Conservation (phyloP, 1,139 yeast genomes). For the Pichia sp. region DNA sequence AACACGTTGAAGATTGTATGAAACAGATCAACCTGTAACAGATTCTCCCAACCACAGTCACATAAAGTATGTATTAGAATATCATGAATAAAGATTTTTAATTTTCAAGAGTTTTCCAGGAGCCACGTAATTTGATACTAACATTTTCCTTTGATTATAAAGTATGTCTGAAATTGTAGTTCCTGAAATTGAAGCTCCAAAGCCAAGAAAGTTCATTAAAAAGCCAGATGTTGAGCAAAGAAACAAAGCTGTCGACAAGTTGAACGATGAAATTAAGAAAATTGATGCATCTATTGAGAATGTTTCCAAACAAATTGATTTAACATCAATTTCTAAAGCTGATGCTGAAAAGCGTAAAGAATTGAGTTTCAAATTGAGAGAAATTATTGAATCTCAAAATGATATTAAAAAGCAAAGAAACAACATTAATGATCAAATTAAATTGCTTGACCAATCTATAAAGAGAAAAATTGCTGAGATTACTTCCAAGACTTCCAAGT, state of each 20-base stretch:
- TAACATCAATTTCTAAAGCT: constrained; percentile 37
- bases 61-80: neutral
- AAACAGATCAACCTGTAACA: too few species aligned
- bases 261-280: constrained; percentile 63
- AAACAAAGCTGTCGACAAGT: constrained; percentile 52
- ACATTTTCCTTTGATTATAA: neutral
- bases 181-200: constrained; percentile 22
- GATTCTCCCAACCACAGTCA: too few species aligned
- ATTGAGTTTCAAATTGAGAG: constrained; percentile 59
- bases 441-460: constrained; percentile 59
- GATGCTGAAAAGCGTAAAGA: constrained; percentile 51
- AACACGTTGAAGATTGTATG: too few species aligned
- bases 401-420: constrained; percentile 65
- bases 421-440: constrained; percentile 63
- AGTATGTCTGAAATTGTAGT: constrained; percentile 10
- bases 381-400: constrained; percentile 60
- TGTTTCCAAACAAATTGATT: constrained; percentile 38
- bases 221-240: constrained; percentile 66
- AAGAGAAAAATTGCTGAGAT: constrained; percentile 76
- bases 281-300: constrained; percentile 47
- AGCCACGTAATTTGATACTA: too few species aligned
- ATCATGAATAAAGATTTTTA: too few species aligned
- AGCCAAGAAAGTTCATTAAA: constrained; percentile 48
- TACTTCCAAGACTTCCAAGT: constrained; percentile 62
- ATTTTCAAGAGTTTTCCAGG: too few species aligned